These are phyloP conservation scores for Mortierella sp. DNA, from an alignment of 371 early-diverging fungal species.

Conservation along the genomic window DNA sequence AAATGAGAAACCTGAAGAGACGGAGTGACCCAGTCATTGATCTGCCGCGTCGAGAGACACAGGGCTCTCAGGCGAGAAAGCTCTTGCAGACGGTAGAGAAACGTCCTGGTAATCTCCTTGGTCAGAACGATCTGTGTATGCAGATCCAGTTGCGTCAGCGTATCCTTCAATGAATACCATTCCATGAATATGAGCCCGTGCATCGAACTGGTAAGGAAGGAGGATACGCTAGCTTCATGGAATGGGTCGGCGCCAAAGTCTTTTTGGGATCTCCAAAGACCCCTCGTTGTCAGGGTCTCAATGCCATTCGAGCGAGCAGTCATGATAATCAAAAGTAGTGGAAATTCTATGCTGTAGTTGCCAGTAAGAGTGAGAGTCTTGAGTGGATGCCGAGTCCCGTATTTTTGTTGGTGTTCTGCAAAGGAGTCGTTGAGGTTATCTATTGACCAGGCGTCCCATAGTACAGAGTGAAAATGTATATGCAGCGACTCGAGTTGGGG, in stretches of 20 bases:
- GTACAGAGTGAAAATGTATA: too few relatives aligned
- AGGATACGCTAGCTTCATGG: not conserved
- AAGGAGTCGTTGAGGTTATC: too few relatives aligned
- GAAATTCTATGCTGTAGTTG: not conserved
- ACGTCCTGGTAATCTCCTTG: not conserved
- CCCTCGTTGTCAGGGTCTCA: not conserved
- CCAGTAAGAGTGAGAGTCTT: too few relatives aligned
- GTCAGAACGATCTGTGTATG: not conserved
- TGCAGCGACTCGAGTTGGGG: too few relatives aligned
- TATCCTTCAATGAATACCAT: not conserved
- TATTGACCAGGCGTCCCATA: too few relatives aligned
- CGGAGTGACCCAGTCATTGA: not conserved
- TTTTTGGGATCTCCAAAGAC: not conserved
- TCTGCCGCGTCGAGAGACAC: not conserved
- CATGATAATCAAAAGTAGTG: not conserved
- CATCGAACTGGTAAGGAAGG: not conserved
- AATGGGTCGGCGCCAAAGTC: not conserved
- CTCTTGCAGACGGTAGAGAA: not conserved
- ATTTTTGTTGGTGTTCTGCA: too few relatives aligned
- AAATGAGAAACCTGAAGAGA: not conserved
- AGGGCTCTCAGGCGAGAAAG: not conserved
- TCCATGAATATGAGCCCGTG: not conserved
- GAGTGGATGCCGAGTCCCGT: too few relatives aligned
- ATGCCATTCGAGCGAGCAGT: not conserved
- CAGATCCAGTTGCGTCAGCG: not conserved